phyloP scores from a whole-genome alignment of 805 yeast genomes.

The Starmerella lactis-condensi region DNA sequence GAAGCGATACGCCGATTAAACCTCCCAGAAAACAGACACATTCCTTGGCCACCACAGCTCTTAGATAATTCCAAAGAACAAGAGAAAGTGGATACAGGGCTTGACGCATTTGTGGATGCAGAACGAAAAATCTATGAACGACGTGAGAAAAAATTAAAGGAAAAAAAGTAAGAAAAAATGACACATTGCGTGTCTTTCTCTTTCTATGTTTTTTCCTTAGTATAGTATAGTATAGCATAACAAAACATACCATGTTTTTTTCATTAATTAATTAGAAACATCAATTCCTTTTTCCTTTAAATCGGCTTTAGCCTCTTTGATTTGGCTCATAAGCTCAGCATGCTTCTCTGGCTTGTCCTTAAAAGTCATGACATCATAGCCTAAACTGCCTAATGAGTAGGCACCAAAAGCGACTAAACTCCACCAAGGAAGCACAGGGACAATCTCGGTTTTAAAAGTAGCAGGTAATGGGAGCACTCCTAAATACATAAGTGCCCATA shows the following conservation, averaged over 20 bases:
- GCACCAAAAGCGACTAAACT: slow-evolving; percentile 48
- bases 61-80: background rate
- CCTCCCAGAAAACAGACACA: slow-evolving; percentile 21
- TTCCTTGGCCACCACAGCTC: slow-evolving; percentile 46
- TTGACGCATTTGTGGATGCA: slow-evolving; percentile 66
- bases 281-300: slow-evolving; percentile 35
- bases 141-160: slow-evolving; percentile 7
- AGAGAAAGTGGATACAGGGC: slow-evolving; percentile 49
- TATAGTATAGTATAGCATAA: too few relatives aligned
- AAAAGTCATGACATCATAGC: slow-evolving; percentile 49
- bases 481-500: slow-evolving; percentile 34
- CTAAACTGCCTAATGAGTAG: slow-evolving; percentile 48
- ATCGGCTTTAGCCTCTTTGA: slow-evolving; percentile 44
- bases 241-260: background rate
- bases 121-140: slow-evolving; percentile 37
- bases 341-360: slow-evolving; percentile 55
- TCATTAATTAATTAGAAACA: slow-evolving; percentile 2
- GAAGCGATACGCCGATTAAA: slow-evolving; percentile 21
- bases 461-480: slow-evolving; percentile 39
- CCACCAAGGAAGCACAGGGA: slow-evolving; percentile 59
- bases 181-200: too few relatives aligned
- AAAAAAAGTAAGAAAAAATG: background rate
- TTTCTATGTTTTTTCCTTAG: too few relatives aligned
- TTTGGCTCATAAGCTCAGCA: slow-evolving; percentile 38
- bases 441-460: slow-evolving; percentile 32